These are phyloP conservation scores for Blastobotrys illinoisensis DNA, from an alignment of 1,139 yeast species.

Conservation along the genomic window DNA sequence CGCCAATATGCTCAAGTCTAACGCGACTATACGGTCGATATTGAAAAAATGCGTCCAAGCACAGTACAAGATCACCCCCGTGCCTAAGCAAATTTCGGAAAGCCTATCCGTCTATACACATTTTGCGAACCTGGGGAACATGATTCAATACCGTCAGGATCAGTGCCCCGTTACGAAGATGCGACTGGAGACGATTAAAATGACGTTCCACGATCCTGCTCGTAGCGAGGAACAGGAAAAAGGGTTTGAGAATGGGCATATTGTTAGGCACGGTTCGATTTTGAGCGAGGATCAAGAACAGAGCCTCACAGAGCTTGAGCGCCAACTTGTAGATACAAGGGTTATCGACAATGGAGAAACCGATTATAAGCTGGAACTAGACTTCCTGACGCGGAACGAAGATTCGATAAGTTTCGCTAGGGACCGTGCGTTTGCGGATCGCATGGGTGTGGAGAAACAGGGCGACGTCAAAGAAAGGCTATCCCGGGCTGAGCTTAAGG, in stretches of 20 bases:
- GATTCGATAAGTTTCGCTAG: constrained; percentile 11
- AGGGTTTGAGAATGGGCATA: constrained; percentile 11
- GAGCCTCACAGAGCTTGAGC: constrained; percentile 13
- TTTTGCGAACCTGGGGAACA: constrained; percentile 18
- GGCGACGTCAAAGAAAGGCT: constrained; percentile 12
- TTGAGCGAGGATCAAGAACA: constrained; percentile 1
- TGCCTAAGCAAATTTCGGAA: constrained; percentile 27
- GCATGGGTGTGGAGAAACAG: constrained; percentile 5
- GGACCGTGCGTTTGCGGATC: constrained; percentile 12
- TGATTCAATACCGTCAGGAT: constrained; percentile 31
- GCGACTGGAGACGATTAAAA: constrained; percentile 24
- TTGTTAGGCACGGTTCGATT: constrained; percentile 8
- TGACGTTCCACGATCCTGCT: constrained; percentile 28
- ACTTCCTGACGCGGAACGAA: constrained; percentile 13
- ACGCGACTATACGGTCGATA: constrained; percentile 15
- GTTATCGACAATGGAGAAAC: constrained; percentile 7
- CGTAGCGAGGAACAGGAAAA: constrained; percentile 1
- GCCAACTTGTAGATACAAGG: constrained; percentile 8
- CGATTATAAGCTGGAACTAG: constrained; percentile 10
- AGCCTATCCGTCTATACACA: constrained; percentile 25
- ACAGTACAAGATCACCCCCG: constrained; percentile 26
- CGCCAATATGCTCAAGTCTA: constrained; percentile 10
- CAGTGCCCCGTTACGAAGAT: constrained; percentile 32
- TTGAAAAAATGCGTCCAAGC: constrained; percentile 27
- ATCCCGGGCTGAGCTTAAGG: constrained; percentile 10